phyloP scores from a whole-genome alignment of 2,329 filamentous ascomycete genomes.

The Xylaria sp. region DNA sequence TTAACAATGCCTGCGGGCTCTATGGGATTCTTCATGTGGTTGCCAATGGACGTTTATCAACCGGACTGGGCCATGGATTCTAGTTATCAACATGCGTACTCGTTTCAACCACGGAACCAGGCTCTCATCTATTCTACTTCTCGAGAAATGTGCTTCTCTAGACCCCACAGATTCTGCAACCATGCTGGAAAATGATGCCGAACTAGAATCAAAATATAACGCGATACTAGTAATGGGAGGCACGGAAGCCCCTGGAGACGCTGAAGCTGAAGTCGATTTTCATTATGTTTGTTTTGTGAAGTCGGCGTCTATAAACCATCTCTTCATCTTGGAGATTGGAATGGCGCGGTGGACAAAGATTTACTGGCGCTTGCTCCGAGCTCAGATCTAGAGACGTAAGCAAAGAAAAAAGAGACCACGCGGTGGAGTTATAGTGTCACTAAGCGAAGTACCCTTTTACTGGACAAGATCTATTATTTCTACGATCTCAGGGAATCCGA shows the following conservation, averaged over 20 bases:
- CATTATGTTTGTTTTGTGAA: constrained; percentile 81
- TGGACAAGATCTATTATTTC: too few relatives aligned
- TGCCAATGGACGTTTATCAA: constrained; percentile 65
- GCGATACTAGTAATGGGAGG: constrained; percentile 16
- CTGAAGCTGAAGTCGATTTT: constrained; percentile 72
- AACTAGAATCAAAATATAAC: constrained; percentile 4
- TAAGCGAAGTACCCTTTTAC: too few relatives aligned
- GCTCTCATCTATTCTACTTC: background rate
- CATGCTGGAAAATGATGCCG: background rate
- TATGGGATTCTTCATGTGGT: constrained; percentile 81
- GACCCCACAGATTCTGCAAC: background rate
- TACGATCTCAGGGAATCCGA: too few relatives aligned
- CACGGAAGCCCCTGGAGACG: constrained; percentile 56
- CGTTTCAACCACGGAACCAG: constrained; percentile 8
- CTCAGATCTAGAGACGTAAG: background rate
- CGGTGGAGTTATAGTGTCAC: too few relatives aligned
- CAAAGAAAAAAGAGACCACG: too few relatives aligned
- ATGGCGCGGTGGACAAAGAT: constrained; percentile 67
- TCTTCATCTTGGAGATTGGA: constrained; percentile 75
- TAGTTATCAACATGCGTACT: background rate
- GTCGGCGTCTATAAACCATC: constrained; percentile 57
- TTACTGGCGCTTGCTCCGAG: constrained; percentile 47
- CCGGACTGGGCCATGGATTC: background rate
- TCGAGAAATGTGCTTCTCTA: constrained; percentile 14
- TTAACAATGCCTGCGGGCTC: constrained; percentile 83